phyloP scores from a whole-genome alignment of 176 grass and related monocot genomes.

The Aegilops sharonensis region DNA sequence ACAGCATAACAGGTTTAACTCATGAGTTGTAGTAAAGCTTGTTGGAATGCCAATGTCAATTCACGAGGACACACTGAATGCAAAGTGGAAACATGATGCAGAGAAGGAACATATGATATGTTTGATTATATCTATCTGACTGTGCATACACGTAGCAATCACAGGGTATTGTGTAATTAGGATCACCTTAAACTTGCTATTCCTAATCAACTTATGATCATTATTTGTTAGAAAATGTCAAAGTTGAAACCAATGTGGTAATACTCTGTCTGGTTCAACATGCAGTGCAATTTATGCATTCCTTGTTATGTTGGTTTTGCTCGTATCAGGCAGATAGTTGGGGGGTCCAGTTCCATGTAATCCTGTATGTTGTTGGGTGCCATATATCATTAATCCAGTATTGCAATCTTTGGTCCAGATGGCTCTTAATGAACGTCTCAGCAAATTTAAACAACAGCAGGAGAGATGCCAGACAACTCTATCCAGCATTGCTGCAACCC shows the following conservation, averaged over 20 bases:
- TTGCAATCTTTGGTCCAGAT: constrained; percentile 27
- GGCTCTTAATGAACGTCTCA: constrained; percentile 60
- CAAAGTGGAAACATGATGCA: too few relatives aligned
- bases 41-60: too few relatives aligned
- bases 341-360: neutral
- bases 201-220: neutral
- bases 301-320: neutral
- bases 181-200: neutral
- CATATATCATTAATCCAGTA: neutral
- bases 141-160: neutral
- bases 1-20: too few relatives aligned
- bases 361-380: neutral
- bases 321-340: neutral
- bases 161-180: neutral
- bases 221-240: neutral
- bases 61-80: too few relatives aligned
- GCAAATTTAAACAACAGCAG: constrained; percentile 78
- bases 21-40: too few relatives aligned
- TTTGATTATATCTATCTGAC: neutral
- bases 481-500: constrained; percentile 49
- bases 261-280: neutral
- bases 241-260: neutral
- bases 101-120: neutral
- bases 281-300: neutral
- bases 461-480: constrained; percentile 73